A percentile compares a stretch with the other conserved stretches of the same genome.
Evolutionary conservation across 2,329 filamentous ascomycete species (phyloP).

Genomic region (Diaporthe vexans): DNA sequence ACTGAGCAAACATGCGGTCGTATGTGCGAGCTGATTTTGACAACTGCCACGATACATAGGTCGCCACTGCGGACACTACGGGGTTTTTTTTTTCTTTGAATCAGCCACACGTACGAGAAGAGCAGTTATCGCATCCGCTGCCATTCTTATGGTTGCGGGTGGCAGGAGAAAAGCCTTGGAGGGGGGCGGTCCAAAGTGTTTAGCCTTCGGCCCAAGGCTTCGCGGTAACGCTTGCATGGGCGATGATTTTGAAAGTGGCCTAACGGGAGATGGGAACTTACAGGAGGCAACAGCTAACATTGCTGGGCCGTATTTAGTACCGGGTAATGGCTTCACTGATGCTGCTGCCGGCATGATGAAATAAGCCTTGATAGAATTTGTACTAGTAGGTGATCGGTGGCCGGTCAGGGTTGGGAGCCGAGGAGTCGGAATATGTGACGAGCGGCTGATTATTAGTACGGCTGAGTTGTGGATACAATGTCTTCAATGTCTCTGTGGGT

Average conservation of each 20-base stretch:
- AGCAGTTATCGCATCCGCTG: background rate
- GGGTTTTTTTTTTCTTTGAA: background rate
- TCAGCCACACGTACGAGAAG: background rate
- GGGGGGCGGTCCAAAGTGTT: no score
- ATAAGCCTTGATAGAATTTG: background rate
- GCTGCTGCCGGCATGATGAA: constrained; percentile 5
- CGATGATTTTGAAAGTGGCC: background rate
- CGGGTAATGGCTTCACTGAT: constrained; percentile 33
- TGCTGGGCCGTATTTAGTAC: constrained; percentile 38
- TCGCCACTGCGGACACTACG: constrained; percentile 47
- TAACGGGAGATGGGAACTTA: background rate
- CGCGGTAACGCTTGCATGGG: background rate
- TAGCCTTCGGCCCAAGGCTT: background rate
- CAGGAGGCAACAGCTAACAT: constrained; percentile 24
- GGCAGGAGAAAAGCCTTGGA: no score
- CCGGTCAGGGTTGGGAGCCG: background rate
- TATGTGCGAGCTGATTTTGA: constrained; percentile 51
- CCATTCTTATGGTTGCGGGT: no score
- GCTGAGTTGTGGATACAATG: background rate
- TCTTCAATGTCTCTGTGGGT: background rate
- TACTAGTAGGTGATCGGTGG: background rate
- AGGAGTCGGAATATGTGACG: background rate
- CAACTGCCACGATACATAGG: constrained; percentile 53
- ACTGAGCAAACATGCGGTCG: constrained; percentile 55
- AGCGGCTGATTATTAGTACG: background rate